Evolutionary conservation across 257 asterid genomes (phyloP).

Genomic region (Przewalskia tangutica): DNA sequence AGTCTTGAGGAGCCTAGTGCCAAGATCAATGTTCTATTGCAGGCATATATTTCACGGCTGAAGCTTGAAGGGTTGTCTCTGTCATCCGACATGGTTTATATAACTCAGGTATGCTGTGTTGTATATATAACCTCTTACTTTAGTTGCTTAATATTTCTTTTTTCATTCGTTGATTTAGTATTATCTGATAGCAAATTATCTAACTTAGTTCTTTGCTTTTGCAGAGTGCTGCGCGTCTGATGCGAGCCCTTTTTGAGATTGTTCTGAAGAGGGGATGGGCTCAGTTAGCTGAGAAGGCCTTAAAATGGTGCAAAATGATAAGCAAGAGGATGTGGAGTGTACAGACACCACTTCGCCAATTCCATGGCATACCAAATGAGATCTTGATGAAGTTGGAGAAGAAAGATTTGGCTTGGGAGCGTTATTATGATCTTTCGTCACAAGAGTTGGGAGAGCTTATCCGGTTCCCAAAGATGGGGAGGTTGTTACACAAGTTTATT

Average conservation of each 20-base stretch:
- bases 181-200: neutral
- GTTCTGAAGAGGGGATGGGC: slow-evolving; percentile 41
- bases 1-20: slow-evolving; percentile 43
- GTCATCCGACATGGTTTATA: slow-evolving; percentile 38
- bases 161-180: neutral
- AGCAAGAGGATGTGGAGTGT: slow-evolving; percentile 38
- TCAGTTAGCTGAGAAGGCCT: slow-evolving; percentile 31
- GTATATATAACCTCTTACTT: neutral
- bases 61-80: slow-evolving; percentile 37
- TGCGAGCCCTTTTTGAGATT: slow-evolving; percentile 37
- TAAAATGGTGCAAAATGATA: slow-evolving; percentile 42
- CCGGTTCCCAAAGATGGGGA: slow-evolving; percentile 29
- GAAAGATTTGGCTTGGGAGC: slow-evolving; percentile 35
- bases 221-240: slow-evolving; percentile 40
- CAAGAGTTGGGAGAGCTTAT: slow-evolving; percentile 33
- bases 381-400: slow-evolving; percentile 30
- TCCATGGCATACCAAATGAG: slow-evolving; percentile 33
- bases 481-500: slow-evolving; percentile 21
- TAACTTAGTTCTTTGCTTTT: neutral
- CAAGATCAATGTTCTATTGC: slow-evolving; percentile 33
- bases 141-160: neutral
- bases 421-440: slow-evolving; percentile 31
- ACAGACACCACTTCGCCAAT: slow-evolving; percentile 42
- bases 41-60: slow-evolving; percentile 31
- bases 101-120: slow-evolving; percentile 27